Percentiles rank a stretch among this genome's conserved stretches.
Conservation (phyloP, 768 basidiomycete genomes). For the Termitomyces heimii region DNA sequence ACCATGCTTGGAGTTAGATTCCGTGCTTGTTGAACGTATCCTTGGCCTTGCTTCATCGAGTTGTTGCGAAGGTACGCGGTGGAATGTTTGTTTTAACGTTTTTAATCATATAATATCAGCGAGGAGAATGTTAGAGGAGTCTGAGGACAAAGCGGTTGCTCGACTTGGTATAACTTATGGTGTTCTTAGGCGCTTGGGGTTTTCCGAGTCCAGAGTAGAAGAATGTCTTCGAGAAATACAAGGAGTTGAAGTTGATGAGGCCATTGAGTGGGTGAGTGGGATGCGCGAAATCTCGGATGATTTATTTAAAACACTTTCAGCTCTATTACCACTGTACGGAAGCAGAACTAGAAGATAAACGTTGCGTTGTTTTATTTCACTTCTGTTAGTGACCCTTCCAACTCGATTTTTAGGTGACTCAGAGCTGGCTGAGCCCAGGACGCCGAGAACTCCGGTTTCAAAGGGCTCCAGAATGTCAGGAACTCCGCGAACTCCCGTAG, state of each 20-base stretch:
- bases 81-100: slow-evolving; percentile 1
- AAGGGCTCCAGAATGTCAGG: slow-evolving; percentile 18
- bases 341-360: slow-evolving; percentile 44
- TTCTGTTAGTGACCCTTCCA: background rate
- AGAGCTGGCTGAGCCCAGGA: slow-evolving; percentile 12
- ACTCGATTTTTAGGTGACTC: background rate
- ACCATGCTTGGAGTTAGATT: slow-evolving; percentile 57
- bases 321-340: slow-evolving; percentile 59
- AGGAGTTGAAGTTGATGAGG: slow-evolving; percentile 79
- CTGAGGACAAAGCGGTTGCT: slow-evolving; percentile 66
- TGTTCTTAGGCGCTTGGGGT: slow-evolving; percentile 72
- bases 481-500: slow-evolving; percentile 29
- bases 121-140: slow-evolving; percentile 38
- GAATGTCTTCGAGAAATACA: slow-evolving; percentile 63
- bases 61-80: slow-evolving; percentile 23
- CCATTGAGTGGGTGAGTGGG: slow-evolving; percentile 78
- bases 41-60: slow-evolving; percentile 41
- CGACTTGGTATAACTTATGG: slow-evolving; percentile 80
- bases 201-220: slow-evolving; percentile 59
- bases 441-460: slow-evolving; percentile 7
- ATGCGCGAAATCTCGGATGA: background rate
- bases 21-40: slow-evolving; percentile 50
- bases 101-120: slow-evolving; percentile 17
- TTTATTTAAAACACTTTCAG: slow-evolving; percentile 29
- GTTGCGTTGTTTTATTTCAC: slow-evolving; percentile 17